Conservation (phyloP, 352 stramenopile species). For the Phytophthora pinifolia region DNA sequence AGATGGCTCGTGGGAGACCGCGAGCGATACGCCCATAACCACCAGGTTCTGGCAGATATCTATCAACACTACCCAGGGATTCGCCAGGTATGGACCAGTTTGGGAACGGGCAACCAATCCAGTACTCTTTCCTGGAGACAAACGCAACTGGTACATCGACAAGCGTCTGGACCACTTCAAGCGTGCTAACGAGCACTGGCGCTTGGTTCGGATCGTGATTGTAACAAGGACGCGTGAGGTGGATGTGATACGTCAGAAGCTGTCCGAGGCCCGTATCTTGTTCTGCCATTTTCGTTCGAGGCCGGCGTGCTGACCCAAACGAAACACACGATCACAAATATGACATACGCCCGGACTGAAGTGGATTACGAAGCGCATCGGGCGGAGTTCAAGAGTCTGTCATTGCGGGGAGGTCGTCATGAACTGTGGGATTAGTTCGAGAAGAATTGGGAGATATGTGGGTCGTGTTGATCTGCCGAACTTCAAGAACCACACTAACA, state of each 20-base stretch:
- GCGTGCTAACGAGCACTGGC: constrained; percentile 17
- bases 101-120: too few relatives aligned
- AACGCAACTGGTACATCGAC: too few relatives aligned
- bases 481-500: constrained; percentile 15
- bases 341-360: constrained; percentile 2
- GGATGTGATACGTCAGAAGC: constrained; percentile 5
- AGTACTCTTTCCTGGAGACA: too few relatives aligned
- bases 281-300: constrained; percentile 12
- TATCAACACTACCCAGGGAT: too few relatives aligned
- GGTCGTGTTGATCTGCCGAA: constrained; percentile 13
- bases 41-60: too few relatives aligned
- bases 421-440: constrained; percentile 5
- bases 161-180: too few relatives aligned
- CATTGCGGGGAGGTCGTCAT: neutral
- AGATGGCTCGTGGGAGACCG: too few relatives aligned
- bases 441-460: constrained; percentile 20
- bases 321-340: constrained; percentile 13
- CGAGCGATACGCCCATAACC: too few relatives aligned
- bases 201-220: constrained; percentile 8
- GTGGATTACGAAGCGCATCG: neutral
- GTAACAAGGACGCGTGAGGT: constrained; percentile 16
- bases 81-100: too few relatives aligned
- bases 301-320: constrained; percentile 5
- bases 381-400: constrained; percentile 11
- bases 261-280: neutral